Evolutionary conservation across 2,329 filamentous ascomycete species (phyloP), one percentile per base, ranked within the genome.

Genomic region (Magnaporthales sp.): DNA sequence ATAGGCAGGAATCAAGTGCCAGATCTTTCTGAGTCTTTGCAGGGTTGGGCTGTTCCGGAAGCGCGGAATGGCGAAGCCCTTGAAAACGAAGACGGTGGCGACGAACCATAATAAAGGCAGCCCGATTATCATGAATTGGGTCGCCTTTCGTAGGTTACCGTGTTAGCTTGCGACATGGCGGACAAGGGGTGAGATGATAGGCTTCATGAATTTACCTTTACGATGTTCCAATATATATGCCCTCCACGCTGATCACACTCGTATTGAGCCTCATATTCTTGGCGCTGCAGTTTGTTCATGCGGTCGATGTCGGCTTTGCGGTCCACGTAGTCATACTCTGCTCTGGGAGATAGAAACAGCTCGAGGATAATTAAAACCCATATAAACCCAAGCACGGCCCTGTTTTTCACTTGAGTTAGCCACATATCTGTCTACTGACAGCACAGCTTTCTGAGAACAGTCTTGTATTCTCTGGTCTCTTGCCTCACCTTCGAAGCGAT

Each of bases 201-300:
- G 54, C 1, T 27, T 13, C 6, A 24, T 7, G 19, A 27, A 58
- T n/a, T 24, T n/a, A 58, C 54, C 54, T 58, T 58, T 10, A 58
- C 24, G 26, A 27, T 27, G 9, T 24, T 58, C 69, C 70, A 70
- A 66, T 72, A 69, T 7, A 15, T 22, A 5, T 38, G 11, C 15
- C 68, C 69, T 11, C 69, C 69, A 4, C 70, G 68, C 62, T 64
- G 64, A 60, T 72, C 69, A 61, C 69, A 72, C 5, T 38, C 32
- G 19, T 68, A 27, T 4, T 62, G 11, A 26, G 46, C 58, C 2
- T 56, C 51, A 56, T 64, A 60, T 10, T 27, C 8, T 24, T 4
- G 15, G n/a, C 54, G 54, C 4, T 58, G 7, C 51, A 26, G 1
- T 26, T 3, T 9, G 2, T 4, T 56, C n/a, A 56, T 24, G n/a